Base-by-base conservation (phyloP, 306 rosid genomes). In the Parietaria judaica region DNA sequence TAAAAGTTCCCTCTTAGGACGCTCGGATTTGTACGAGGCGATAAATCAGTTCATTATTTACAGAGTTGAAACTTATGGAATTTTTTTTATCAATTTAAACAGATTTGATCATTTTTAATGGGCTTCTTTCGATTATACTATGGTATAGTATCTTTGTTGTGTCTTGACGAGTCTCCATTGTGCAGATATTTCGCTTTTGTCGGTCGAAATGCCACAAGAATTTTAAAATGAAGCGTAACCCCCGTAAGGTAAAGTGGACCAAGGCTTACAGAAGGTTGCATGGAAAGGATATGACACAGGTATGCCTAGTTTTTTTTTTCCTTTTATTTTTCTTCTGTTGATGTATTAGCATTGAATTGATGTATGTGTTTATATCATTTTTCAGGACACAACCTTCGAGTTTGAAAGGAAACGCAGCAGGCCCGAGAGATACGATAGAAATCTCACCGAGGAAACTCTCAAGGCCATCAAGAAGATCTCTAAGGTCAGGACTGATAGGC, bases 201-300 rank as follows among this genome's bases (percentile, higher is more conserved):
- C 74, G 98, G 66, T 85, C 96, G 5, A 91, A 91, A 66, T 87
- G 98, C 69, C 96, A 91, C 84, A 91, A 87, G 79, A 91, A 91
- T 80, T 91, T 91, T 36, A 87, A 91, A 79, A 87, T 91, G 98
- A 91, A 91, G 86, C 83, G 98, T 68, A 85, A 87, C 76, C 96
- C 98, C 36, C 89, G 95, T 8, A 91, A 91, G 67, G 96, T 91
- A 4, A 85, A 83, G 70, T 87, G 96, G 97, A 91, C 95, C 14
- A 87, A 87, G 80, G 96, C 97, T 36, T 85, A 81, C 68, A 78
- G 92, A 48, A 64, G 83, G 48, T 74, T 83, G 66, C 89, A 76
- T 69, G 96, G 95, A 74, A 91, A 87, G 86, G 95, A 87, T 74
- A 87, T 91, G 96, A 91, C 96, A 45, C 86, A 87, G 87, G 96